Conservation (phyloP, 129 eudicot species). For the Ambrosia artemisiifolia region DNA sequence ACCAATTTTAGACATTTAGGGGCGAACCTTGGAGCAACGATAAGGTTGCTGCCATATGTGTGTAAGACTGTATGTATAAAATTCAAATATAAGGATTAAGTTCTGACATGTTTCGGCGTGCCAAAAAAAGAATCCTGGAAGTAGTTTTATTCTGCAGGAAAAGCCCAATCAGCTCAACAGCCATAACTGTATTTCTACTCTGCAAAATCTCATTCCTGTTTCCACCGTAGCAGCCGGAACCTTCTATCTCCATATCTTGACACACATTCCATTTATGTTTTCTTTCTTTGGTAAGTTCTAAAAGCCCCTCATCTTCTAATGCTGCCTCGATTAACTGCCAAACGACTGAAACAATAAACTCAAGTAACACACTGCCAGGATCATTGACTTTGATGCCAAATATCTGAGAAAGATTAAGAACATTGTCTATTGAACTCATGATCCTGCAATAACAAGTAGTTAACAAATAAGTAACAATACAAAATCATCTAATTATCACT, state of each 20-base stretch:
- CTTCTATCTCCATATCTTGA: conserved; percentile 75
- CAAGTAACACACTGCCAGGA: conserved; percentile 58
- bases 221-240: conserved; percentile 33
- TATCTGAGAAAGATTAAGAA: conserved; percentile 61
- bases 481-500: background rate
- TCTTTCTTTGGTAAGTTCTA: conserved; percentile 55
- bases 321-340: conserved; percentile 91
- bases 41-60: no score
- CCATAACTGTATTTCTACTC: conserved; percentile 52
- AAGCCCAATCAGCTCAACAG: conserved; percentile 66
- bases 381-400: conserved; percentile 53
- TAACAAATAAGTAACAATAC: conserved; percentile 10
- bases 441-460: conserved; percentile 53
- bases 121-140: conserved; percentile 82
- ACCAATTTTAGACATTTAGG: no score
- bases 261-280: conserved; percentile 50
- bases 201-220: conserved; percentile 54
- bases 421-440: conserved; percentile 51
- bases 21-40: no score
- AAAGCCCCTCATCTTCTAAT: conserved; percentile 79
- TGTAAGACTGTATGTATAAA: background rate
- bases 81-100: conserved; percentile 21
- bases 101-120: conserved; percentile 85
- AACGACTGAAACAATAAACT: conserved; percentile 53
- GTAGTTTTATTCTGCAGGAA: conserved; percentile 75